Conservation (phyloP, 768 basidiomycete genomes). For the Podaxis sp. region DNA sequence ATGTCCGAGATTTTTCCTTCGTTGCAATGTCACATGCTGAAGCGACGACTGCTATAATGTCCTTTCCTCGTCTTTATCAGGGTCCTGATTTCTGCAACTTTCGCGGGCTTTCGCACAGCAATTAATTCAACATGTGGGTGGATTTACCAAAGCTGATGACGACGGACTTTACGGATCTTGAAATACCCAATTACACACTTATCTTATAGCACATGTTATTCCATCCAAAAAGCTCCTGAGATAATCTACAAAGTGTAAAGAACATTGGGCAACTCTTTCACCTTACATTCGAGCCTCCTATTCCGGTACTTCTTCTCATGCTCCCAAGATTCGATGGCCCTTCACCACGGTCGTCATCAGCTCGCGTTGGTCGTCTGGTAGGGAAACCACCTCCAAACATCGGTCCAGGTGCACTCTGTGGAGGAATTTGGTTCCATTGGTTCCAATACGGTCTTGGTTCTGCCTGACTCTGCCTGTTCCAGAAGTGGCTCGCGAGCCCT, state of each 20-base stretch:
- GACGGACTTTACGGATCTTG: background rate
- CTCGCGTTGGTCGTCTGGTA: slow-evolving; percentile 24
- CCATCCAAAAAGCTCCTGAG: slow-evolving; percentile 5
- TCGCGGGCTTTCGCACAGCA: too few relatives aligned
- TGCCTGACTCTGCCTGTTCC: slow-evolving; percentile 35
- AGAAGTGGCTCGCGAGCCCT: slow-evolving; percentile 60
- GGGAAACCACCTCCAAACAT: slow-evolving; percentile 21
- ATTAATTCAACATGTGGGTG: background rate
- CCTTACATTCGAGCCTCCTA: slow-evolving; percentile 75
- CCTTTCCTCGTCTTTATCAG: background rate
- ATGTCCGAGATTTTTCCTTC: slow-evolving; percentile 6
- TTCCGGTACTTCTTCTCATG: slow-evolving; percentile 76
- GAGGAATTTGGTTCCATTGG: slow-evolving; percentile 21
- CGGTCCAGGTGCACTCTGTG: slow-evolving; percentile 15
- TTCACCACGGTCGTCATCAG: slow-evolving; percentile 58
- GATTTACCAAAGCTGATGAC: background rate
- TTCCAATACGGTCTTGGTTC: slow-evolving; percentile 27
- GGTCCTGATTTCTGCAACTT: too few relatives aligned
- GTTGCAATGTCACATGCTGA: slow-evolving; percentile 3
- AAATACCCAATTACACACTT: background rate
- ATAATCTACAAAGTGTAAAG: background rate
- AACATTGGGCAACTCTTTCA: slow-evolving; percentile 30
- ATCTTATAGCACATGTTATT: background rate
- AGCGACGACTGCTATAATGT: background rate
- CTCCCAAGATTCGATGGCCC: slow-evolving; percentile 68